A percentile compares a stretch with the other conserved stretches of the same genome.
Evolutionary conservation across 2,329 filamentous ascomycete genomes (phyloP).

Genomic region (Daldinia sp.): DNA sequence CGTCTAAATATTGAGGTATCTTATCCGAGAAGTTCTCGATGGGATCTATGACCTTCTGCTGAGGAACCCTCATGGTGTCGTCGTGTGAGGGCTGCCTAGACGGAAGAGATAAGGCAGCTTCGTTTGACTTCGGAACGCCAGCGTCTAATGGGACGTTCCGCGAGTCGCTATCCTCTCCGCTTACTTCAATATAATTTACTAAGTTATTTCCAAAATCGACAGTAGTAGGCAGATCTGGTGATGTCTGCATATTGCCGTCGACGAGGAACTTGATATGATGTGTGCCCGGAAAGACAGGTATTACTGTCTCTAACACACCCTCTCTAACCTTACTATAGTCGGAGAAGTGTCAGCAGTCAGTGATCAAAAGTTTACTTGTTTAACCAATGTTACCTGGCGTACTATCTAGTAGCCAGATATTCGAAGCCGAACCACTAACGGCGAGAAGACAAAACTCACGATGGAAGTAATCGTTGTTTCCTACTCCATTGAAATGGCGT

Average conservation of each 20-base stretch:
- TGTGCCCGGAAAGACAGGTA: slow-evolving; percentile 89
- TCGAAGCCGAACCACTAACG: slow-evolving; percentile 26
- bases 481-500: slow-evolving; percentile 98
- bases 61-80: slow-evolving; percentile 55
- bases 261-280: slow-evolving; percentile 97
- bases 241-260: slow-evolving; percentile 91
- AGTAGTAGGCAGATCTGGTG: slow-evolving; percentile 86
- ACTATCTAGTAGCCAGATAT: slow-evolving; percentile 19
- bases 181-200: slow-evolving; percentile 98
- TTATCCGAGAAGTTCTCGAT: slow-evolving; percentile 71
- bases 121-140: slow-evolving; percentile 42
- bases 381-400: background rate
- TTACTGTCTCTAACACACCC: slow-evolving; percentile 75
- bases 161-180: slow-evolving; percentile 55
- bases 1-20: slow-evolving; percentile 85
- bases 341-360: slow-evolving; percentile 27
- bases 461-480: slow-evolving; percentile 85
- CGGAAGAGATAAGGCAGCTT: slow-evolving; percentile 44
- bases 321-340: slow-evolving; percentile 60
- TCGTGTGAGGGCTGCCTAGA: slow-evolving; percentile 51
- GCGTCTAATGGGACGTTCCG: slow-evolving; percentile 44
- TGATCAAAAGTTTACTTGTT: background rate
- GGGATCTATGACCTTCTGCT: slow-evolving; percentile 64
- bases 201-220: slow-evolving; percentile 98
- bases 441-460: slow-evolving; percentile 67